Conservation (phyloP, 352 stramenopile species). For the Thalassiosira livingstoniorum region DNA sequence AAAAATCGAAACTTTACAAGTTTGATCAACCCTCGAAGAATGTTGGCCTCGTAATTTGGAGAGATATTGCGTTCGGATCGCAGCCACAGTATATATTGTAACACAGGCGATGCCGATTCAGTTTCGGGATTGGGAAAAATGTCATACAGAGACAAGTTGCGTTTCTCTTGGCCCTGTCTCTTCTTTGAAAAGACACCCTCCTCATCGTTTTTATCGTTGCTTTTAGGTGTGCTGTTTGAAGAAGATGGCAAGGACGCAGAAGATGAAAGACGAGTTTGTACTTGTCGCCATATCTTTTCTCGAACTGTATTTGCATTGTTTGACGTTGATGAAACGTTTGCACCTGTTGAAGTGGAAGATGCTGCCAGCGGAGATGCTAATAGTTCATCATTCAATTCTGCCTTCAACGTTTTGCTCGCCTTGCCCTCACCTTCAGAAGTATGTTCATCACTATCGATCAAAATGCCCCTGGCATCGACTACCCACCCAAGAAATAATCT, state of each 20-base stretch:
- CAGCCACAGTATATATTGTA: conserved; percentile 85
- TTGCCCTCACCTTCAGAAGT: not conserved
- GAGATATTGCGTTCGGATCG: conserved; percentile 68
- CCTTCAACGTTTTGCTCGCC: conserved; percentile 7
- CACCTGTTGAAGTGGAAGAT: not conserved
- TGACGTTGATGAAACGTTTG: conserved; percentile 9
- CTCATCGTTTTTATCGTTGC: not conserved
- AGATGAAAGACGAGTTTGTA: conserved; percentile 2
- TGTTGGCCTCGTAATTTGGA: conserved; percentile 85
- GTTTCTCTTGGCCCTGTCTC: conserved; percentile 30
- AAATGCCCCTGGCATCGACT: conserved; percentile 34
- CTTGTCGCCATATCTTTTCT: conserved; percentile 31
- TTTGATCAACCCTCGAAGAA: conserved; percentile 84
- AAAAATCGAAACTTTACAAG: conserved; percentile 84
- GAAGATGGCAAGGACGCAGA: no score
- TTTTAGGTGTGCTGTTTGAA: no score
- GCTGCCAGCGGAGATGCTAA: not conserved
- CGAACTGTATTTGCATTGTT: conserved; percentile 24
- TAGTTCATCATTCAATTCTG: conserved; percentile 7
- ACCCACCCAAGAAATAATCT: conserved; percentile 82
- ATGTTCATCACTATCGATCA: not conserved
- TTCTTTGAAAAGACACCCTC: conserved; percentile 1
- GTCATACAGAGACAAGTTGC: conserved; percentile 64
- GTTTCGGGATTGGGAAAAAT: conserved; percentile 79
- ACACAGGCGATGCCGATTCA: conserved; percentile 71